Evolutionary conservation across 306 rosid genomes (phyloP).

Genomic region (Trifolium fragiferum): DNA sequence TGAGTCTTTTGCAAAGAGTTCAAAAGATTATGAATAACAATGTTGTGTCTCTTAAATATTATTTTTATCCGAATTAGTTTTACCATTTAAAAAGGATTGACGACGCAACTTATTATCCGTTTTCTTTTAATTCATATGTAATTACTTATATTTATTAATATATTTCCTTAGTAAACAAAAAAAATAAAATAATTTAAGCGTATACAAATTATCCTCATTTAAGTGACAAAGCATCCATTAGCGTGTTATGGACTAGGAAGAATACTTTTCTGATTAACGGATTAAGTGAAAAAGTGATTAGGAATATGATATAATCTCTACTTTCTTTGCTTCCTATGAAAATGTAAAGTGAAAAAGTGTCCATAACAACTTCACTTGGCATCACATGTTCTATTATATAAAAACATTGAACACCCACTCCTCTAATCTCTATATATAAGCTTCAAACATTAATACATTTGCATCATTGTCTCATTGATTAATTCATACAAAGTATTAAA

Average conservation of each 20-base stretch:
- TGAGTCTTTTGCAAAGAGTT: too few relatives aligned
- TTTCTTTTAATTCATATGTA: too few relatives aligned
- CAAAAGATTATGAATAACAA: too few relatives aligned
- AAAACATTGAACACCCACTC: not conserved
- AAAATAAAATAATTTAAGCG: too few relatives aligned
- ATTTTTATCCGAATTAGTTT: too few relatives aligned
- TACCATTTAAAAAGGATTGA: too few relatives aligned
- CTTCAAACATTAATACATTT: slow-evolving; percentile 31
- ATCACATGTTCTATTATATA: not conserved
- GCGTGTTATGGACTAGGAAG: slow-evolving; percentile 35
- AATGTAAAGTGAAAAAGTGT: slow-evolving; percentile 28
- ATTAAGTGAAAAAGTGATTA: slow-evolving; percentile 8
- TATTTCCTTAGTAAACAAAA: too few relatives aligned
- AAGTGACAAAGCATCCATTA: slow-evolving; percentile 36
- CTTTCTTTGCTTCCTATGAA: not conserved
- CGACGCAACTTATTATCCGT: too few relatives aligned
- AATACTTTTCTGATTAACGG: slow-evolving; percentile 53
- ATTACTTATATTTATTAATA: too few relatives aligned
- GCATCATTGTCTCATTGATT: slow-evolving; percentile 18
- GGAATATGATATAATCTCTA: not conserved
- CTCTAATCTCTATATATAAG: slow-evolving; percentile 38
- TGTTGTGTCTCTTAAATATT: too few relatives aligned
- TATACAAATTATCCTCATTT: too few relatives aligned
- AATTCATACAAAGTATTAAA: not conserved
- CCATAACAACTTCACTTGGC: slow-evolving; percentile 45